Evolutionary conservation across 352 stramenopile genomes (phyloP).

Genomic region (Peronospora farinosa): DNA sequence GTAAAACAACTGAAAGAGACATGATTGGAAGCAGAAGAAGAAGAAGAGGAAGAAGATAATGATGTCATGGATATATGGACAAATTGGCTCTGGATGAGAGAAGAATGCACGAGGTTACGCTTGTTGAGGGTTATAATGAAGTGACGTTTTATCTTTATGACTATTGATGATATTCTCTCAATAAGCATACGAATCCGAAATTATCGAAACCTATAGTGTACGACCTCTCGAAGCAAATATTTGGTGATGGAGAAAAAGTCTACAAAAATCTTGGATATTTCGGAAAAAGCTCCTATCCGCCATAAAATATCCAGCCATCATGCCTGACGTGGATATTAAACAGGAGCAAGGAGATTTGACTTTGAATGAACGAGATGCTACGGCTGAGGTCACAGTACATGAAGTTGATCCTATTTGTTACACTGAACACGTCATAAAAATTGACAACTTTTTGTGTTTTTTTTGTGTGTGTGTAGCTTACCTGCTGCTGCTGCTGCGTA

Average conservation of each 20-base stretch:
- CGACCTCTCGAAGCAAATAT: background rate
- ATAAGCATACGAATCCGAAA: too few species aligned
- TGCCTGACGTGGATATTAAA: slow-evolving; percentile 17
- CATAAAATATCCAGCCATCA: background rate
- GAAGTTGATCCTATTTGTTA: too few species aligned
- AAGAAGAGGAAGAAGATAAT: slow-evolving; percentile 16
- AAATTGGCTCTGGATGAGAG: background rate
- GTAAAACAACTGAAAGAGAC: slow-evolving; percentile 9
- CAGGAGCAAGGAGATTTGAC: slow-evolving; percentile 6
- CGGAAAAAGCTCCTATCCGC: background rate
- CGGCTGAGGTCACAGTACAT: too few species aligned
- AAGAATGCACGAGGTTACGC: slow-evolving; percentile 7
- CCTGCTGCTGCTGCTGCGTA: too few species aligned
- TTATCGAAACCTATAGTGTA: too few species aligned
- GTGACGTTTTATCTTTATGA: slow-evolving; percentile 1
- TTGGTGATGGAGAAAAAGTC: background rate
- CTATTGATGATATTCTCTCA: too few species aligned
- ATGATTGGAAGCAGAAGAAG: slow-evolving; percentile 12
- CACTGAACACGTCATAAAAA: too few species aligned
- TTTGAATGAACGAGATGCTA: background rate
- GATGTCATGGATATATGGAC: slow-evolving; percentile 14
- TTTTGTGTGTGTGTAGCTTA: too few species aligned
- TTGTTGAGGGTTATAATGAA: background rate
- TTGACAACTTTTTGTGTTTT: too few species aligned
- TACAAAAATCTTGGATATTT: background rate